Base-by-base conservation (phyloP, 179 eudicot species). In the Patellifolia procumbens region DNA sequence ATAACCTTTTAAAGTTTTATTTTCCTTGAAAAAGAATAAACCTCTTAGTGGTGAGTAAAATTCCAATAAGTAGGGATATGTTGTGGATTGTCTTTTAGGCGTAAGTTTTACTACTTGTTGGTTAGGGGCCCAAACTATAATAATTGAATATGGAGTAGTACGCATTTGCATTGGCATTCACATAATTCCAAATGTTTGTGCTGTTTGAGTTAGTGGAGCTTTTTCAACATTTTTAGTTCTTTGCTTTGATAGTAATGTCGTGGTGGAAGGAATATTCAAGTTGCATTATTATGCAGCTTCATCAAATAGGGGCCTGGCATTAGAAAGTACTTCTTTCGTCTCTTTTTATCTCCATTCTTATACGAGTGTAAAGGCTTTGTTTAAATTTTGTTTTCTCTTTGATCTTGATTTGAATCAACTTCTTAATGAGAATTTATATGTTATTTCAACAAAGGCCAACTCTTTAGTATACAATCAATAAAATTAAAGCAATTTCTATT, bases 221-320 rank as follows among this genome's bases (percentile, higher is more conserved):
- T 74, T 58, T 15, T 56, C n/a, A 9, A 65, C 4, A 20, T 65
- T 7, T 5, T 11, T 22, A 37, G 19, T 42, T 65, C 22, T 43
- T 67, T 67, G 34, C 53, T 67, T 67, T 67, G 71, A 67, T 67
- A 67, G 55, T 43, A 67, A 67, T 45, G 68, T 61, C 43, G 35
- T 74, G 67, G 77, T 72, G 77, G 70, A 64, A 74, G 56, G 77
- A 62, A 43, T 74, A 74, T 67, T 74, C 68, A 74, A 74, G 69
- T 74, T 32, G 22, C 45, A 73, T 60, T 63, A 74, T 59, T 31
- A 74, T 48, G 59, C 16, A 66, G 43, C 66, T 39, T 39, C 42
- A 60, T 74, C 69, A 61, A 45, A 13, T 43, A 32, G 77, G 77
- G 77, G 69, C 70, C 77, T 43, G 58, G 70, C 77, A 74, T 70